A percentile compares a stretch with the other conserved stretches of the same genome.
phyloP scores from a whole-genome alignment of 176 grass and related monocot species.

The Triticum urartu region DNA sequence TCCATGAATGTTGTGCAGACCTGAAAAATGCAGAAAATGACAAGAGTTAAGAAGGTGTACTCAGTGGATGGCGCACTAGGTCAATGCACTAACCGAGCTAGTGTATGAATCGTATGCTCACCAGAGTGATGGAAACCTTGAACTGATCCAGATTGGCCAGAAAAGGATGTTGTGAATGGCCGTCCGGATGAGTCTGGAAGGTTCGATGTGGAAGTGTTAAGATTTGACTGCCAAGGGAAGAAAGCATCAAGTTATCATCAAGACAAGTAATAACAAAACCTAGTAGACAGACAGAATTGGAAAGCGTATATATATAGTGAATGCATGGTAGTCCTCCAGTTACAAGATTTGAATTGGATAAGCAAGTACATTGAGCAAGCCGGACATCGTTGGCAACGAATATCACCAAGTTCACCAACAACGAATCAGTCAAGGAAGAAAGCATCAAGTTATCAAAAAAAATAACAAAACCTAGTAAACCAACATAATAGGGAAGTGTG shows the following conservation, averaged over 20 bases:
- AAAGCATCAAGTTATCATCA: neutral
- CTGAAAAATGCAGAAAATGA: slow-evolving; percentile 39
- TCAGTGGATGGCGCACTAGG: neutral
- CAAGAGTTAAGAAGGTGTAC: slow-evolving; percentile 14
- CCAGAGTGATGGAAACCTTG: slow-evolving; percentile 90
- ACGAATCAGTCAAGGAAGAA: no score
- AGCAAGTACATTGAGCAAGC: slow-evolving; percentile 66
- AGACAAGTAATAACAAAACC: neutral
- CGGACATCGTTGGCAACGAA: slow-evolving; percentile 60
- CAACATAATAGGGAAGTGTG: no score
- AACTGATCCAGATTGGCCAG: slow-evolving; percentile 68
- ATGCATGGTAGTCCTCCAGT: slow-evolving; percentile 14
- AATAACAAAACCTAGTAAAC: no score
- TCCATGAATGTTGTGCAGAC: slow-evolving; percentile 82
- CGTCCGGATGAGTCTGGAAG: slow-evolving; percentile 81
- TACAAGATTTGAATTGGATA: neutral
- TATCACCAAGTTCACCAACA: no score
- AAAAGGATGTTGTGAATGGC: slow-evolving; percentile 72
- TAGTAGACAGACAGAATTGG: slow-evolving; percentile 1
- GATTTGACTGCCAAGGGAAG: slow-evolving; percentile 58
- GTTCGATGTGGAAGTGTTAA: slow-evolving; percentile 76
- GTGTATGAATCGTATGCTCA: slow-evolving; percentile 38
- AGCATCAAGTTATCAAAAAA: no score
- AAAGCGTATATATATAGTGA: neutral
- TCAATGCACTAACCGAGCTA: neutral